A percentile compares a stretch with the other conserved stretches of the same genome.
Evolutionary conservation across 345 rosid species (phyloP).

Genomic region (Euphorbia pulcherrima): DNA sequence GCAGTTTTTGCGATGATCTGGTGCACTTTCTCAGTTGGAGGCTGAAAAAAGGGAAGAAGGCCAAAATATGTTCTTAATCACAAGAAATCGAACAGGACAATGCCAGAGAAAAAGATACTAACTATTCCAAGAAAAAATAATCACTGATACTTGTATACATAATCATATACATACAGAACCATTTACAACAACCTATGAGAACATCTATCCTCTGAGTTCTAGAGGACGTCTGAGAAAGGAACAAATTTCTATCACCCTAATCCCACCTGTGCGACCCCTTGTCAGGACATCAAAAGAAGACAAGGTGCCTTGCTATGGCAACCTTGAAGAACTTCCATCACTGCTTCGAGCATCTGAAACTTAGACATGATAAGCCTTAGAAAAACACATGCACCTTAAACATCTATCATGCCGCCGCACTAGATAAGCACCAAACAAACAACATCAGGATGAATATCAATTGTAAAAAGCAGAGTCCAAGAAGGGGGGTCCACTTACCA

Average conservation of each 20-base stretch:
- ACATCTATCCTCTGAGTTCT: constrained; percentile 54
- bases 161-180: constrained; percentile 40
- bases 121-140: constrained; percentile 20
- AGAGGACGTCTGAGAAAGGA: constrained; percentile 49
- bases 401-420: constrained; percentile 54
- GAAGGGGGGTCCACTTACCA: constrained; percentile 52
- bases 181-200: constrained; percentile 57
- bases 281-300: constrained; percentile 91
- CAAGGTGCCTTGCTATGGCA: constrained; percentile 78
- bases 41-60: constrained; percentile 49
- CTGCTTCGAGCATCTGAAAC: constrained; percentile 99
- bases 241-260: constrained; percentile 66
- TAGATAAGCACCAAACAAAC: constrained; percentile 46
- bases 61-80: constrained; percentile 21
- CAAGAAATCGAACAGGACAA: constrained; percentile 13
- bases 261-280: constrained; percentile 95
- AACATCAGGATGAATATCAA: constrained; percentile 22
- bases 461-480: constrained; percentile 13
- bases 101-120: constrained; percentile 21
- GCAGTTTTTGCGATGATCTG: constrained; percentile 92
- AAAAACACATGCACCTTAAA: constrained; percentile 74
- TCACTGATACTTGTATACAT: constrained; percentile 42
- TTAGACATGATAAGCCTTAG: constrained; percentile 99
- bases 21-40: constrained; percentile 85
- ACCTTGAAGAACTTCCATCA: constrained; percentile 66